Evolutionary conservation across 148 eudicot genomes (phyloP).

Genomic region (Chenopodium quinoa): DNA sequence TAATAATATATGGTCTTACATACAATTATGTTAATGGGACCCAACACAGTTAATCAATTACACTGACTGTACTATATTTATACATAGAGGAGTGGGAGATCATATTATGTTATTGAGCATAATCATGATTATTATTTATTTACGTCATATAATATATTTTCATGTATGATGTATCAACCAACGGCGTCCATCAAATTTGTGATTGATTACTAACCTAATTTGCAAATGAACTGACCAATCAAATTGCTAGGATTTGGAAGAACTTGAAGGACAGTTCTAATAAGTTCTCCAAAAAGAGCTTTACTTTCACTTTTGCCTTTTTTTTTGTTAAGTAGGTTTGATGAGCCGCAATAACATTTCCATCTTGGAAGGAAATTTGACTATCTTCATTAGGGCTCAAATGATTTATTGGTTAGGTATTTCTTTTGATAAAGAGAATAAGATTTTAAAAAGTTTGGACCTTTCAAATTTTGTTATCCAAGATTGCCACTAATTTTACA

Average conservation of each 20-base stretch:
- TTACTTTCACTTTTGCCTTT: neutral
- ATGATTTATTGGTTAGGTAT: no score
- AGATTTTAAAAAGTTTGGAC: no score
- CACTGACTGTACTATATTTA: neutral
- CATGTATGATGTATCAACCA: constrained; percentile 6
- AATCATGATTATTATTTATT: neutral
- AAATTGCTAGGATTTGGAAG: neutral
- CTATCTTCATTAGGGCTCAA: no score
- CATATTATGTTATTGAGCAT: neutral
- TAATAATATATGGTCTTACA: no score
- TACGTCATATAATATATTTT: no score
- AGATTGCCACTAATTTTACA: no score
- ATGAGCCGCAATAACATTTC: neutral
- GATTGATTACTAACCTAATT: neutral
- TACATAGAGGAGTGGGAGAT: neutral
- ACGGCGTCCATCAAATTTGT: constrained; percentile 3
- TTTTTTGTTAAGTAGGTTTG: neutral
- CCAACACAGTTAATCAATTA: neutral
- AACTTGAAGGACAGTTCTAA: neutral
- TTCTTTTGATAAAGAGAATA: no score
- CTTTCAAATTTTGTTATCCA: no score
- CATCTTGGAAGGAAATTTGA: no score
- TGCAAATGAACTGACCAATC: neutral
- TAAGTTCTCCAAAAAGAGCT: neutral
- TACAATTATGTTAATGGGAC: no score